Conservation (phyloP, 495 filamentous ascomycete species). For the Aspergillus egyptiacus region DNA sequence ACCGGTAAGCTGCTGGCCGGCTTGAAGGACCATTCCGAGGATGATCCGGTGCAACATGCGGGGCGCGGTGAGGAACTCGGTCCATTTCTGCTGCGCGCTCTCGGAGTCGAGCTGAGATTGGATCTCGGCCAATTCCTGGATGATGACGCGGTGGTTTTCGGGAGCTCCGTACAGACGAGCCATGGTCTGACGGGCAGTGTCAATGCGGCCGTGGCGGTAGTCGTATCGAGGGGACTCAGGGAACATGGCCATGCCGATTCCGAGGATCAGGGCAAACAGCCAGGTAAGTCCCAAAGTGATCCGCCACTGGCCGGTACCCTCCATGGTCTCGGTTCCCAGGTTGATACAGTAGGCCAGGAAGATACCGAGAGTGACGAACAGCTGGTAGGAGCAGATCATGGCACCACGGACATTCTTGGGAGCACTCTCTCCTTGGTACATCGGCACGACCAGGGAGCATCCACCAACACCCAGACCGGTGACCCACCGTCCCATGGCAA, state of each 20-base stretch:
- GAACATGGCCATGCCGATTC: slow-evolving; percentile 64
- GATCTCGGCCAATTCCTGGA: slow-evolving; percentile 61
- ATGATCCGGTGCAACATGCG: slow-evolving; percentile 67
- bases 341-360: slow-evolving; percentile 76
- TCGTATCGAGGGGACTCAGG: slow-evolving; percentile 67
- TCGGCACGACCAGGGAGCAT: slow-evolving; percentile 62
- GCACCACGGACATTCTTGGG: slow-evolving; percentile 61
- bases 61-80: slow-evolving; percentile 63
- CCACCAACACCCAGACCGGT: slow-evolving; percentile 66
- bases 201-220: slow-evolving; percentile 57
- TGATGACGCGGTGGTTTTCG: slow-evolving; percentile 55
- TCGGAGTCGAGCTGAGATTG: slow-evolving; percentile 54
- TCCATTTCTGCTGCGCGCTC: slow-evolving; percentile 53
- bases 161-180: slow-evolving; percentile 65
- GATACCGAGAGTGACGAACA: slow-evolving; percentile 84
- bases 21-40: slow-evolving; percentile 63
- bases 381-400: slow-evolving; percentile 69
- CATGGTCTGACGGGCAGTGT: slow-evolving; percentile 60
- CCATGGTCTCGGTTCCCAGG: slow-evolving; percentile 55
- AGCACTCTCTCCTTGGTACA: slow-evolving; percentile 68
- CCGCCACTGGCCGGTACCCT: slow-evolving; percentile 57
- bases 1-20: slow-evolving; percentile 62
- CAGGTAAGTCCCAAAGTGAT: slow-evolving; percentile 75
- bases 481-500: slow-evolving; percentile 50
- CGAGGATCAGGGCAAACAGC: slow-evolving; percentile 67